Evolutionary conservation across 2,329 filamentous ascomycete genomes (phyloP), one percentile per base, ranked within the genome.

Genomic region (Trichoderma oligosporum): DNA sequence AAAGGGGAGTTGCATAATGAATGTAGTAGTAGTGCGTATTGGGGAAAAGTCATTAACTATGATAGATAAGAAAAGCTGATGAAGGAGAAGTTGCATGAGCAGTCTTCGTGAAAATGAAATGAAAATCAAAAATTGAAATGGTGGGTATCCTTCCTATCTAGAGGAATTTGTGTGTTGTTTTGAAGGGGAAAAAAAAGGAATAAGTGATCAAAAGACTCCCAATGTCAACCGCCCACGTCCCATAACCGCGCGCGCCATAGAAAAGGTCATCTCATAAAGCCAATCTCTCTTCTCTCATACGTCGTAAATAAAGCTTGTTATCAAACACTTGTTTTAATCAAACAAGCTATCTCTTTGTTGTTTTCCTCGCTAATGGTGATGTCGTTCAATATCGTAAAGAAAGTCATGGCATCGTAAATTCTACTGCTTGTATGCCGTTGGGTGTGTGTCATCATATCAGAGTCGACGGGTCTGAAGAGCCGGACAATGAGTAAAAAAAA

Each of bases 131-230:
- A n/a, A n/a, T n/a, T 46, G 56, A 66, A 62, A 65, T 25, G 62
- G n/a, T n/a, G 65, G 74, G 74, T 76, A 76, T 77, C 71, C 71
- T 68, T 77, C 71, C 71, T 68, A 69, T 71, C 69, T 71, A 73
- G 61, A 65, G 36, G 18, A n/a, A 25, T 27, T n/a, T n/a, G 25
- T 39, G 27, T 33, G 33, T 22, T 12, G 41, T 29, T 4, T 22
- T 33, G 24, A 7, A 18, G 35, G 33, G 39, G n/a, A 42, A 20
- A n/a, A 55, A 35, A 25, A 35, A 36, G 11, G 24, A 20, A 22
- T n/a, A 68, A 70, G 63, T 65, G 65, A 67, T 64, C 60, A 60
- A 57, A 62, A 65, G 61, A 46, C 59, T 53, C 49, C 12, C 18
- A 16, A 29, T 25, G 11, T 16, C 24, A 11, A 20, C 20, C 45